Evolutionary conservation across 1,139 yeast genomes (phyloP), one percentile per base, ranked within the genome.

Genomic region (Pneumocystis murina): DNA sequence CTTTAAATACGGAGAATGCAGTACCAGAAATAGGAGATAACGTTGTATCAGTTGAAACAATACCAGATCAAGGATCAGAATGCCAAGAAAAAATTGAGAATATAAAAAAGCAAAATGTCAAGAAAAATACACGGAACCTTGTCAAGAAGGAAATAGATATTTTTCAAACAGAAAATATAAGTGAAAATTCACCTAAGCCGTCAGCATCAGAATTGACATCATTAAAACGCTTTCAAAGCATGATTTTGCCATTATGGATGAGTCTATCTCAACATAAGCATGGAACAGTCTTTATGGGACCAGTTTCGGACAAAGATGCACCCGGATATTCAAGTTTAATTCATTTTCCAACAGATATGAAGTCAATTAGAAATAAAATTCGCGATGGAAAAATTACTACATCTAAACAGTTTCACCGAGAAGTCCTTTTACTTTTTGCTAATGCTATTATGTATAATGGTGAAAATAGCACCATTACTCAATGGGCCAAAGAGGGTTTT

Each of bases 381-480:
- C 60, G 60, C 10, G 60, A 58, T 58, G 60, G 60, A 12, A 40
- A 38, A n/a, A 58, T 58, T 58, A 58, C 36, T 20, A 58, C 41
- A 12, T 38, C 60, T 10, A 58, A 58, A 30, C 43, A 58, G 12
- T 58, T 58, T 58, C 43, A 58, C 16, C 14, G 60, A 24, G 60
- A 58, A 20, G 30, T 58, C 12, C 39, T 58, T 14, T 24, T 58
- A 40, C 17, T 58, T 12, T 58, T 58, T 30, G 60, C 60, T 3
- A 58, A 58, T 58, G 41, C 60, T 7, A 58, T 58, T 38, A 58
- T 58, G 60, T 58, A 38, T 14, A 58, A 58, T 40, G 60, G 43
- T 20, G 60, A 58, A 30, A 35, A 40, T 3, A 58, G 43, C 20
- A 40, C 41, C 20, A 58, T 58, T 38, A 30, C 60, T 14, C 41